These are phyloP conservation scores for Paspalum notatum DNA, from an alignment of 176 grass and related monocot species.

Conservation along the genomic window DNA sequence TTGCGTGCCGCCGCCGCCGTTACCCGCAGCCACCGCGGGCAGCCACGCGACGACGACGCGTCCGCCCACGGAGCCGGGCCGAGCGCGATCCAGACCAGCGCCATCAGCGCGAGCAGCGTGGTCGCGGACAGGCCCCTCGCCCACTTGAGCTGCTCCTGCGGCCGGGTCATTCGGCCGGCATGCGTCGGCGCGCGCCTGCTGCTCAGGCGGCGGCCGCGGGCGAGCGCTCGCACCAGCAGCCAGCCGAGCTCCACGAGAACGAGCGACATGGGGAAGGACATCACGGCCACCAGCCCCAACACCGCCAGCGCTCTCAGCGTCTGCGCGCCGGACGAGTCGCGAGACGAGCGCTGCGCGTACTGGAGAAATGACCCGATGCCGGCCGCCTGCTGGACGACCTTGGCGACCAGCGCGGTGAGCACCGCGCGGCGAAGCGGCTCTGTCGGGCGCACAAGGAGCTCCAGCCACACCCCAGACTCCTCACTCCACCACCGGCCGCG, in stretches of 20 bases:
- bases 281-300: slow-evolving; percentile 30
- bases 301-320: slow-evolving; percentile 29
- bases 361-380: slow-evolving; percentile 27
- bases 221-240: slow-evolving; percentile 30
- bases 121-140: slow-evolving; percentile 46
- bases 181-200: not conserved
- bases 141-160: slow-evolving; percentile 44
- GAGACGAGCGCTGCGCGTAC: slow-evolving; percentile 36
- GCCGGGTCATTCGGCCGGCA: not conserved
- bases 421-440: slow-evolving; percentile 43
- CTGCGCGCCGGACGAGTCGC: slow-evolving; percentile 14
- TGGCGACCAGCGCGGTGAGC: slow-evolving; percentile 45
- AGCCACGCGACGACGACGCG: slow-evolving; percentile 18
- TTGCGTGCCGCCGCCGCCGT: slow-evolving; percentile 3
- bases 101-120: slow-evolving; percentile 42
- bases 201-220: not conserved
- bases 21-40: slow-evolving; percentile 19
- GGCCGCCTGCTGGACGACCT: slow-evolving; percentile 54
- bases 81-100: slow-evolving; percentile 45
- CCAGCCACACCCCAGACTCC: slow-evolving; percentile 4
- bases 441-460: slow-evolving; percentile 37
- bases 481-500: slow-evolving; percentile 31
- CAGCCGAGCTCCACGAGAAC: slow-evolving; percentile 40
- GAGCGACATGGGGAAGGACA: slow-evolving; percentile 29
- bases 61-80: slow-evolving; percentile 44